These are phyloP conservation scores for Leishmania amazonensis DNA, from an alignment of 208 protist genomes.

Conservation along the genomic window DNA sequence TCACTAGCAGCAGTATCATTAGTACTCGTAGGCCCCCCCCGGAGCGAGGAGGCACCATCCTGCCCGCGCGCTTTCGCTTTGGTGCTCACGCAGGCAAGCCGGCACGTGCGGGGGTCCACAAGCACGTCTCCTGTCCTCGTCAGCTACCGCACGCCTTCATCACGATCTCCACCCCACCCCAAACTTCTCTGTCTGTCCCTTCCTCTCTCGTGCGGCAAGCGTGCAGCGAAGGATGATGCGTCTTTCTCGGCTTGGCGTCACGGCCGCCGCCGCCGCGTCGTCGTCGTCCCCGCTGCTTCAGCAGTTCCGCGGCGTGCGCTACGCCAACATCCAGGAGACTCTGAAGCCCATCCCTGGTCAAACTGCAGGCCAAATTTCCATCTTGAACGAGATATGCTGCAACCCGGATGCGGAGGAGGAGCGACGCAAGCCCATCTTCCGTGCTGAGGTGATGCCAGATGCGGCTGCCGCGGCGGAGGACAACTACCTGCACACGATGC, in stretches of 20 bases:
- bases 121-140: not conserved
- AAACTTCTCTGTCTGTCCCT: not conserved
- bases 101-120: not conserved
- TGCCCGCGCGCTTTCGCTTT: not conserved
- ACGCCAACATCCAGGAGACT: conserved; percentile 81
- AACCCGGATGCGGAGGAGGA: conserved; percentile 89
- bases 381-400: conserved; percentile 86
- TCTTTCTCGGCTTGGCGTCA: conserved; percentile 9
- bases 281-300: conserved; percentile 3
- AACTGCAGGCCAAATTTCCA: conserved; percentile 82
- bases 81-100: not conserved
- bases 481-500: conserved; percentile 76
- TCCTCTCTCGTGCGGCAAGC: not conserved
- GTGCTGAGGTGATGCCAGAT: conserved; percentile 56
- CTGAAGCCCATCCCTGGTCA: conserved; percentile 76
- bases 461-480: conserved; percentile 11
- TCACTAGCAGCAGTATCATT: not conserved
- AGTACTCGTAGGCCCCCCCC: not conserved
- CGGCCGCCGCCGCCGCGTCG: not conserved
- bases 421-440: conserved; percentile 81
- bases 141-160: not conserved
- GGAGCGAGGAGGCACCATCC: not conserved
- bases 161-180: too few species aligned
- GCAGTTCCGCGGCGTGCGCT: conserved; percentile 66
- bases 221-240: conserved; percentile 24